A percentile compares a stretch with the other conserved stretches of the same genome.
These are phyloP conservation scores for Entomortierella lignicola DNA, from an alignment of 192 early-diverging fungal genomes.

Conservation along the genomic window DNA sequence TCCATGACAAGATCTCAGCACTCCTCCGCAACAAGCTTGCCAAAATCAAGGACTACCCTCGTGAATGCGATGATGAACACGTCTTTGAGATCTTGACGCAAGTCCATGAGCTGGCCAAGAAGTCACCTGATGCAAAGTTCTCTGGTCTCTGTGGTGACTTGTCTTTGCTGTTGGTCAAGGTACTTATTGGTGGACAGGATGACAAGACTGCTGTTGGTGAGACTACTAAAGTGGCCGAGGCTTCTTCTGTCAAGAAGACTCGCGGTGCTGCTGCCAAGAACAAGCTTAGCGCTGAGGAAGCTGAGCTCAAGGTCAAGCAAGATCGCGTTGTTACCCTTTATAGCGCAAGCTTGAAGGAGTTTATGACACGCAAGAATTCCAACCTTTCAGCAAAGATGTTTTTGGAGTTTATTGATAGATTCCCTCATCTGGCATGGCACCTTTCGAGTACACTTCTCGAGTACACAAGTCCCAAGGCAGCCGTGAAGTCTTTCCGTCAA, in stretches of 20 bases:
- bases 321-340: conserved; percentile 65
- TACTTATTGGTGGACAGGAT: conserved; percentile 64
- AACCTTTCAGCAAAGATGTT: conserved; percentile 79
- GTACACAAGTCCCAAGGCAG: conserved; percentile 61
- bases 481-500: conserved; percentile 74
- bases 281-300: conserved; percentile 21
- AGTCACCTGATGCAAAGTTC: conserved; percentile 63
- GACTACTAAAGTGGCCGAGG: conserved; percentile 39
- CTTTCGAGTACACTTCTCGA: conserved; percentile 66
- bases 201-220: conserved; percentile 49
- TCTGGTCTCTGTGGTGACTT: conserved; percentile 65
- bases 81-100: conserved; percentile 69
- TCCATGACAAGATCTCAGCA: conserved; percentile 75
- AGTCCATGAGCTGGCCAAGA: conserved; percentile 82
- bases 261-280: conserved; percentile 17
- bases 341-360: conserved; percentile 69
- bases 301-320: conserved; percentile 38
- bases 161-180: conserved; percentile 69
- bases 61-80: conserved; percentile 60
- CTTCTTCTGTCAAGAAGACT: conserved; percentile 37
- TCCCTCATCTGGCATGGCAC: conserved; percentile 70
- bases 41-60: conserved; percentile 73
- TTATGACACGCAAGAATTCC: conserved; percentile 79
- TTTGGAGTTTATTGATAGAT: conserved; percentile 68
- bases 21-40: conserved; percentile 73